These are phyloP conservation scores for Notholithocarpus densiflorus DNA, from an alignment of 306 rosid genomes.

Conservation along the genomic window DNA sequence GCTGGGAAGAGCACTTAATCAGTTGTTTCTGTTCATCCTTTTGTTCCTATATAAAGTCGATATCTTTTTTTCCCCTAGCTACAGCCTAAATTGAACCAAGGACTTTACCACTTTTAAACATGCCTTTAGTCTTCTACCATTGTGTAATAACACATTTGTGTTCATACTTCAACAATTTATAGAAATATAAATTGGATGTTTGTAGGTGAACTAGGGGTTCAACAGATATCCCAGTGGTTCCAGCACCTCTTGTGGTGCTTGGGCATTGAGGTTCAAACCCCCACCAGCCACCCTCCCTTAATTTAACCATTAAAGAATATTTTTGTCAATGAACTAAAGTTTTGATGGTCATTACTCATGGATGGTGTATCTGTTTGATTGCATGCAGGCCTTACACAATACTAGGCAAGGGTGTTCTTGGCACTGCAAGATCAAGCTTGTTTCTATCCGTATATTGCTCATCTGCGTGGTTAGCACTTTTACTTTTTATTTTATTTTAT, in stretches of 20 bases:
- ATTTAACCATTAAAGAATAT: too few relatives aligned
- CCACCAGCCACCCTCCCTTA: too few relatives aligned
- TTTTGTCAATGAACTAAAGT: neutral
- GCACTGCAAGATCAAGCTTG: slow-evolving; percentile 96
- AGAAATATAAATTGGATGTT: neutral
- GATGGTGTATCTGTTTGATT: slow-evolving; percentile 17
- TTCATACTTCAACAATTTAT: slow-evolving; percentile 5
- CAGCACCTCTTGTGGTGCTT: too few relatives aligned
- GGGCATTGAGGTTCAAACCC: too few relatives aligned
- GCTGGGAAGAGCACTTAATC: too few relatives aligned
- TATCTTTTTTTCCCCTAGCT: neutral
- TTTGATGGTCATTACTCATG: slow-evolving; percentile 2
- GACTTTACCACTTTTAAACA: neutral
- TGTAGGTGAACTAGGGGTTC: neutral
- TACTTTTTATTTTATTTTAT: neutral
- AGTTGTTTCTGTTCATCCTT: neutral
- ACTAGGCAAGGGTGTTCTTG: slow-evolving; percentile 74
- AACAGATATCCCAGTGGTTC: too few relatives aligned
- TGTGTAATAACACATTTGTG: neutral
- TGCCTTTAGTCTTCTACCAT: neutral
- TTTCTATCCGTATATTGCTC: slow-evolving; percentile 85
- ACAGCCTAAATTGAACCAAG: neutral
- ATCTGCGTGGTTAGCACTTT: slow-evolving; percentile 76
- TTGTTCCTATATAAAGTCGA: neutral
- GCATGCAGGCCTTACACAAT: slow-evolving; percentile 65